These are phyloP conservation scores for Colletotrichum nymphaeae DNA, from an alignment of 2,329 filamentous ascomycete genomes.

Conservation along the genomic window DNA sequence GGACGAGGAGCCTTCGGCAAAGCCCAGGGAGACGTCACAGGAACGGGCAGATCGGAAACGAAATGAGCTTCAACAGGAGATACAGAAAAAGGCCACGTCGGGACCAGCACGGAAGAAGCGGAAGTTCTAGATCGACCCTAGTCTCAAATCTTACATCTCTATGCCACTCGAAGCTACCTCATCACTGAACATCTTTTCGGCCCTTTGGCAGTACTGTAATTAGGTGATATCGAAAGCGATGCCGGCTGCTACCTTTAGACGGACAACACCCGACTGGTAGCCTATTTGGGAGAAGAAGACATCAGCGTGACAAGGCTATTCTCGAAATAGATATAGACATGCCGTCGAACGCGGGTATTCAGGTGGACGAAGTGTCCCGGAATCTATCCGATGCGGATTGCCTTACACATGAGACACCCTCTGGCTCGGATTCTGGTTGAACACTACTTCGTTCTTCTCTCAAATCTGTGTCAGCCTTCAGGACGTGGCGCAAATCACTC, in stretches of 20 bases:
- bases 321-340: neutral
- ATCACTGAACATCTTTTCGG: neutral
- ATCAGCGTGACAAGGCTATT: neutral
- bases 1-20: conserved; percentile 42
- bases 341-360: neutral
- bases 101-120: conserved; percentile 68
- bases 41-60: conserved; percentile 62
- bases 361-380: neutral
- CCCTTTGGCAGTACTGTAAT: neutral
- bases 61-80: conserved; percentile 61
- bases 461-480: neutral
- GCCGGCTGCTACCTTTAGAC: neutral
- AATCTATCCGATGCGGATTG: neutral
- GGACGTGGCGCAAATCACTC: neutral
- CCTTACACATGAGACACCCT: neutral
- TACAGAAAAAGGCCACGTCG: conserved; percentile 60
- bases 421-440: conserved; percentile 9
- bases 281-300: neutral
- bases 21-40: conserved; percentile 54
- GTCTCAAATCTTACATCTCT: neutral
- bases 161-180: neutral
- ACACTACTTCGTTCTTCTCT: neutral
- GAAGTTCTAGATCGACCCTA: conserved; percentile 55
- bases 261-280: neutral
- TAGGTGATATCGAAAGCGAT: neutral